A percentile compares a stretch with the other conserved stretches of the same genome.
These are phyloP conservation scores for Metarhizium anisopliae DNA, from an alignment of 2,329 filamentous ascomycete species.

Conservation along the genomic window DNA sequence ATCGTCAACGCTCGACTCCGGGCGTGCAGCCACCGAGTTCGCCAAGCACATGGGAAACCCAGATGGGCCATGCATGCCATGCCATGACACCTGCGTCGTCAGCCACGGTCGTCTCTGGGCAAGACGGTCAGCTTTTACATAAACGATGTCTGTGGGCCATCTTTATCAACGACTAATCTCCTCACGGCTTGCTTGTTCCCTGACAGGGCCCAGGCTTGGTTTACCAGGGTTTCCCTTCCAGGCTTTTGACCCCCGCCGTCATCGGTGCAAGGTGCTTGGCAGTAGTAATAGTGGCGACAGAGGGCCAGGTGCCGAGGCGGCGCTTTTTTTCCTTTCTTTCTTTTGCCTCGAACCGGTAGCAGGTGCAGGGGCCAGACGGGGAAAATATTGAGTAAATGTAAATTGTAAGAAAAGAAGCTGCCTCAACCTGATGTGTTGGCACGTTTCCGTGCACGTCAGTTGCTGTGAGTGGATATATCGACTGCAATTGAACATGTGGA, in stretches of 20 bases:
- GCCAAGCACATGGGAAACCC: neutral
- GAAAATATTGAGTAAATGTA: neutral
- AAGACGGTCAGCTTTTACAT: no score
- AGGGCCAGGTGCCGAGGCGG: no score
- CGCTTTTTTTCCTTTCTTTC: neutral
- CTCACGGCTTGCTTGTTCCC: neutral
- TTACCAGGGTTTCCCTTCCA: conserved; percentile 2
- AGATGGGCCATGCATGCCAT: neutral
- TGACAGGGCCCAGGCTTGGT: conserved; percentile 2
- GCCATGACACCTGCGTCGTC: neutral
- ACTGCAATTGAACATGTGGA: neutral
- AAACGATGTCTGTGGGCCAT: no score
- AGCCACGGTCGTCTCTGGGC: neutral
- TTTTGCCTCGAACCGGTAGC: neutral
- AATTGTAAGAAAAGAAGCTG: neutral
- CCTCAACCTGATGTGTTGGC: neutral
- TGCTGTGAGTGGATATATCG: neutral
- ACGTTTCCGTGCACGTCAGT: neutral
- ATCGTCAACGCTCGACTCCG: neutral
- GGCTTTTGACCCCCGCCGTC: conserved; percentile 1
- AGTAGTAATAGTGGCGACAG: conserved; percentile 1
- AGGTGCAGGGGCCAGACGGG: neutral
- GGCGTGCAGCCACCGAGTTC: neutral
- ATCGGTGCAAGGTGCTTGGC: conserved; percentile 9
- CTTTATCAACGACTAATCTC: no score